These are phyloP conservation scores for Rhizophlyctis rosea DNA, from an alignment of 192 early-diverging fungal genomes.

Conservation along the genomic window DNA sequence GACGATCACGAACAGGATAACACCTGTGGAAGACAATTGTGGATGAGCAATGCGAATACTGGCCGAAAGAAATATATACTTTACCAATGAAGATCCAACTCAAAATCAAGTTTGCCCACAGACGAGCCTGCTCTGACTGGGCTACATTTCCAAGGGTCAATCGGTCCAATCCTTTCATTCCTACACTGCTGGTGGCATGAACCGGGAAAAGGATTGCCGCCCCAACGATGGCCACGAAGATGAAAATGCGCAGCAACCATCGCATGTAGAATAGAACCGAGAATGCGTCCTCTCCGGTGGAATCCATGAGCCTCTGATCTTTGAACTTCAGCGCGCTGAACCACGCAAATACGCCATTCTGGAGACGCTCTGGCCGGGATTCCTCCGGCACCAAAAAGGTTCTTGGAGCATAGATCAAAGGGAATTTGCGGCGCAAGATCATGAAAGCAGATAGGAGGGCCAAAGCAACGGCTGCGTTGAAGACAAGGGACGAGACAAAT, in stretches of 20 bases:
- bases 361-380: background rate
- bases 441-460: background rate
- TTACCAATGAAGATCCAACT: conserved; percentile 52
- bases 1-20: conserved; percentile 42
- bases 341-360: background rate
- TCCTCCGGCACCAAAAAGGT: background rate
- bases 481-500: background rate
- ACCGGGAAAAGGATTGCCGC: conserved; percentile 66
- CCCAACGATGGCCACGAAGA: conserved; percentile 51
- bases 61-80: conserved; percentile 11
- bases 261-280: conserved; percentile 75
- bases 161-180: conserved; percentile 48
- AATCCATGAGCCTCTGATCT: background rate
- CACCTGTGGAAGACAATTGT: conserved; percentile 12
- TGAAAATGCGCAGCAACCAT: conserved; percentile 64
- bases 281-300: conserved; percentile 33
- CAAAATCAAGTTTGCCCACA: conserved; percentile 71
- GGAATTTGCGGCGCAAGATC: background rate
- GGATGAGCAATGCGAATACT: no score
- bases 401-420: background rate
- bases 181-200: conserved; percentile 54
- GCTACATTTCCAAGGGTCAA: conserved; percentile 71
- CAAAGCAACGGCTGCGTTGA: background rate
- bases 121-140: conserved; percentile 32
- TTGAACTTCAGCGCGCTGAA: background rate